Percentiles rank a stretch among this genome's conserved stretches.
Conservation (phyloP, 1,139 yeast genomes). For the Sugiyamaella xylanicola region DNA sequence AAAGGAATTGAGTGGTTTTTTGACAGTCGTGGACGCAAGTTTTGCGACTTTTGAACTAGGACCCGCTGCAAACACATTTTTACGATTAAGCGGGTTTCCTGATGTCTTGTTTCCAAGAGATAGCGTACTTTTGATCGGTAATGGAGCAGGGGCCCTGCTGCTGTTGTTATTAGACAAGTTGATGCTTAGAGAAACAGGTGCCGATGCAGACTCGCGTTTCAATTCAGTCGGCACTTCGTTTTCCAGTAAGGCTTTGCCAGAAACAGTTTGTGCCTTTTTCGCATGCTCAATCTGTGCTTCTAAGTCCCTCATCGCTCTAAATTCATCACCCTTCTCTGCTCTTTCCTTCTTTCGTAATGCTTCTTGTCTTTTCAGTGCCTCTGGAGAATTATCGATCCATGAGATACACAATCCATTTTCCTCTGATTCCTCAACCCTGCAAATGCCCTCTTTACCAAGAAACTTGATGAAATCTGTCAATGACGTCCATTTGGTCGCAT, state of each 20-base stretch:
- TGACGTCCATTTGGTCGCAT: constrained; percentile 79
- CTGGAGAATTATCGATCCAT: constrained; percentile 56
- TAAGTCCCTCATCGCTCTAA: constrained; percentile 48
- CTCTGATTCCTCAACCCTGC: constrained; percentile 53
- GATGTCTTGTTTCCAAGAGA: neutral
- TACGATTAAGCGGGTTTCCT: constrained; percentile 4
- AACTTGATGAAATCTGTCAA: constrained; percentile 70
- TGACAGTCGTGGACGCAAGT: neutral
- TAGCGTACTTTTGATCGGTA: neutral
- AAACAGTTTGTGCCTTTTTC: neutral
- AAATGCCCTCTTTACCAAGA: constrained; percentile 61
- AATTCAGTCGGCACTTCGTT: constrained; percentile 15
- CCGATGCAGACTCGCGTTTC: constrained; percentile 26
- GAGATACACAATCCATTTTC: constrained; percentile 53
- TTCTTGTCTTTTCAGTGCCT: constrained; percentile 46
- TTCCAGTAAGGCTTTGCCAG: neutral
- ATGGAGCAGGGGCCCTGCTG: neutral
- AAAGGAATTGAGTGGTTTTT: constrained; percentile 30
- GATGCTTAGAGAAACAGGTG: neutral
- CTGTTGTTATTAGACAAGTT: neutral
- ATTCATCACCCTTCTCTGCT: constrained; percentile 50
- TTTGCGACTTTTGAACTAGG: constrained; percentile 17
- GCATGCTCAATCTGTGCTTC: constrained; percentile 59
- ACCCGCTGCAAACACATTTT: constrained; percentile 7
- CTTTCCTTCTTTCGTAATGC: constrained; percentile 44